Evolutionary conservation across 768 basidiomycete species (phyloP).

Genomic region (Leucocoprinus leucothites): DNA sequence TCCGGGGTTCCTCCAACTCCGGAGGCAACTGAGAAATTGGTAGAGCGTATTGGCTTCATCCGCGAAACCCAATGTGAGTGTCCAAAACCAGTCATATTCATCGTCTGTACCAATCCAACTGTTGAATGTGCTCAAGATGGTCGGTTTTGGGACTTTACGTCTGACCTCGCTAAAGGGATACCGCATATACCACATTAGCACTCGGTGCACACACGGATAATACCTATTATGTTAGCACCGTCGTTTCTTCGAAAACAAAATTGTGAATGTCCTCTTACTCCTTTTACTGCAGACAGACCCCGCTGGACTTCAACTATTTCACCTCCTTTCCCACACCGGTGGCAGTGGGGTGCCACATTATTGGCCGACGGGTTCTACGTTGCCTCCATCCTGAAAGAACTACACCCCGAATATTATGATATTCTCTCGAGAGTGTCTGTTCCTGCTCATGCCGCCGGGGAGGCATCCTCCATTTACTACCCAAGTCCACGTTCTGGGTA

Average conservation of each 20-base stretch:
- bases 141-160: conserved; percentile 96
- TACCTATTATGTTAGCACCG: conserved; percentile 57
- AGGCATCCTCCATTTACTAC: conserved; percentile 50
- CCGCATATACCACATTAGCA: conserved; percentile 88
- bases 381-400: conserved; percentile 72
- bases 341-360: conserved; percentile 87
- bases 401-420: conserved; percentile 68
- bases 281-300: conserved; percentile 72
- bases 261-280: neutral
- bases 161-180: conserved; percentile 90
- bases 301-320: conserved; percentile 93
- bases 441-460: conserved; percentile 89
- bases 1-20: conserved; percentile 75
- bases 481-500: conserved; percentile 59
- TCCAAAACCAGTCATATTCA: neutral
- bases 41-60: conserved; percentile 78
- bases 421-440: conserved; percentile 67
- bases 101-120: neutral
- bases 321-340: conserved; percentile 79
- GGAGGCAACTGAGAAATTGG: conserved; percentile 80
- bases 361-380: conserved; percentile 95
- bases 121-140: conserved; percentile 57
- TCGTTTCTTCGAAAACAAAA: neutral
- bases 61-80: conserved; percentile 68
- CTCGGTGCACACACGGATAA: conserved; percentile 80